These are phyloP conservation scores for Zymoseptoria pseudotritici DNA, from an alignment of 2,329 filamentous ascomycete species.

Conservation along the genomic window DNA sequence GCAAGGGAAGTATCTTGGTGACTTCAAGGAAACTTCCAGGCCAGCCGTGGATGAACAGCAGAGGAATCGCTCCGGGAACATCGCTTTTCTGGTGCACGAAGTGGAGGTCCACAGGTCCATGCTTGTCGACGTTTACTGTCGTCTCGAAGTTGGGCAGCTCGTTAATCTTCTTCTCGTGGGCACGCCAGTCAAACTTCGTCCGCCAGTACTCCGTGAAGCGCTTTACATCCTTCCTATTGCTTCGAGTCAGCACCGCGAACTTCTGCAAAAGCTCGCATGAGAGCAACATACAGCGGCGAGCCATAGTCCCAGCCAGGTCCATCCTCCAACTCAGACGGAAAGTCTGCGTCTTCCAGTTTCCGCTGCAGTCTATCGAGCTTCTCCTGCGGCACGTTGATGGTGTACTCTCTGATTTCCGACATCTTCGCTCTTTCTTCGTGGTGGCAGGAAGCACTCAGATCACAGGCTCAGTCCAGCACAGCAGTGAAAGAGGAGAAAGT, in stretches of 20 bases:
- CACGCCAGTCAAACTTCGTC: slow-evolving; percentile 53
- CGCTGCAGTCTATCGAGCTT: slow-evolving; percentile 9
- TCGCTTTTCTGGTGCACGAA: slow-evolving; percentile 54
- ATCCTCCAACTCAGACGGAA: slow-evolving; percentile 24
- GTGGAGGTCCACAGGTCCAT: slow-evolving; percentile 54
- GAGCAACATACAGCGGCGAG: slow-evolving; percentile 39
- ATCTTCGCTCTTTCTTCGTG: not conserved
- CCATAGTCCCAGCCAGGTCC: slow-evolving; percentile 49
- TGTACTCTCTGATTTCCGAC: slow-evolving; percentile 11
- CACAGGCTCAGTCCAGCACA: no score
- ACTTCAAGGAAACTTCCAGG: slow-evolving; percentile 65
- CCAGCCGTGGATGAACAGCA: slow-evolving; percentile 62
- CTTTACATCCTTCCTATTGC: slow-evolving; percentile 44
- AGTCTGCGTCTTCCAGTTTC: slow-evolving; percentile 10
- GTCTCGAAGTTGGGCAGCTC: slow-evolving; percentile 53
- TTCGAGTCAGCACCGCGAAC: not conserved
- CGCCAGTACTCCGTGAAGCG: slow-evolving; percentile 53
- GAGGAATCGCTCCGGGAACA: slow-evolving; percentile 49
- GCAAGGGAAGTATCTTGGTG: slow-evolving; percentile 49
- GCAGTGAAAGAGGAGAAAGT: no score
- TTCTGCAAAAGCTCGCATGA: not conserved
- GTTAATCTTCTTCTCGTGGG: slow-evolving; percentile 53
- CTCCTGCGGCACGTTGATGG: slow-evolving; percentile 9
- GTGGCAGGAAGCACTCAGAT: no score
- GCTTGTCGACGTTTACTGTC: slow-evolving; percentile 48